These are phyloP conservation scores for Wickerhamomyces hampshirensis DNA, from an alignment of 805 yeast genomes.

Conservation along the genomic window DNA sequence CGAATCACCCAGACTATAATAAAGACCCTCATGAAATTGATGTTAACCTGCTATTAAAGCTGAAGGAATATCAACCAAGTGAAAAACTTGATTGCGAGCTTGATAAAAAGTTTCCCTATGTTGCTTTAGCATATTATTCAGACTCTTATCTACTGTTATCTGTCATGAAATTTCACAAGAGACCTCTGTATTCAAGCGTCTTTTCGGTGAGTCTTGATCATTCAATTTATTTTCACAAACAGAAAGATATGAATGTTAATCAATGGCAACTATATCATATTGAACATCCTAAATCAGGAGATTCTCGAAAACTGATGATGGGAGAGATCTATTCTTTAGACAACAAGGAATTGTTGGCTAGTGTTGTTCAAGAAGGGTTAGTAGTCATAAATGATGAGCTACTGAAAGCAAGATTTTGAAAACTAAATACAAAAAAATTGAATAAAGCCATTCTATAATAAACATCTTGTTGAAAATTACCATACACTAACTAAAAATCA, in stretches of 20 bases:
- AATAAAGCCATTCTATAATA: not conserved
- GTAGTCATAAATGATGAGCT: constrained; percentile 24
- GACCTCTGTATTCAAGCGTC: constrained; percentile 40
- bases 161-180: constrained; percentile 45
- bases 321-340: constrained; percentile 46
- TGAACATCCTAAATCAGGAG: constrained; percentile 42
- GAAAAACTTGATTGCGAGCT: constrained; percentile 8
- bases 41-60: constrained; percentile 13
- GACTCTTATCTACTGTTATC: constrained; percentile 53
- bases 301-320: constrained; percentile 49
- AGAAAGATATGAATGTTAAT: constrained; percentile 37
- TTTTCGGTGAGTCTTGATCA: constrained; percentile 64
- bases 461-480: not conserved
- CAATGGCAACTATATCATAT: constrained; percentile 51
- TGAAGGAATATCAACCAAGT: constrained; percentile 1
- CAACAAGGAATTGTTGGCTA: constrained; percentile 45
- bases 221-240: constrained; percentile 57
- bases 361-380: constrained; percentile 64
- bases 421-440: too few relatives aligned
- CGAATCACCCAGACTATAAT: constrained; percentile 14
- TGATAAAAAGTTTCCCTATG: constrained; percentile 39
- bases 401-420: constrained; percentile 7
- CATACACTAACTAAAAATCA: not conserved
- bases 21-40: constrained; percentile 18
- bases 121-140: constrained; percentile 53